Percentiles rank a stretch among this genome's conserved stretches.
Evolutionary conservation across 208 protist species (phyloP).

Genomic region (Vickermania ingenoplastis): DNA sequence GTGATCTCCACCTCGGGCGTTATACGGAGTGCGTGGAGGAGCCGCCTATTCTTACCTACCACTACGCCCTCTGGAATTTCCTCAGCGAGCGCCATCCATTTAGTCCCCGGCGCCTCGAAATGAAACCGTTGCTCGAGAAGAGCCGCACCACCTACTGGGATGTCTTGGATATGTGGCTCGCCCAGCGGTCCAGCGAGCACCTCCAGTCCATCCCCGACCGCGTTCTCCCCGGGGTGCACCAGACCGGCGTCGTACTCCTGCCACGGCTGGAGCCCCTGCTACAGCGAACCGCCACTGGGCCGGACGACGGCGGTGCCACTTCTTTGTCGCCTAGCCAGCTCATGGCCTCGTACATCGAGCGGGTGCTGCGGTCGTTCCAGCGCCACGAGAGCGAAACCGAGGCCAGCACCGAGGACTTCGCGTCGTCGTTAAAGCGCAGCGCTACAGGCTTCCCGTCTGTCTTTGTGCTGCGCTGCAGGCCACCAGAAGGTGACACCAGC

Average conservation of each 20-base stretch:
- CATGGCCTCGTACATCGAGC: no score
- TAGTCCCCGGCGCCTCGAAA: conserved; percentile 29
- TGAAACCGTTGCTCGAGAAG: conserved; percentile 62
- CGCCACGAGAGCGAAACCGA: no score
- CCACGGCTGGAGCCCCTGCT: conserved; percentile 30
- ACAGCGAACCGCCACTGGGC: no score
- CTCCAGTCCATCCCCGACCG: conserved; percentile 25
- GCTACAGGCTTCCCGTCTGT: no score
- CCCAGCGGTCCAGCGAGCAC: conserved; percentile 26
- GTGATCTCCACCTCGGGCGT: conserved; percentile 73
- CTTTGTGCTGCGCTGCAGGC: no score
- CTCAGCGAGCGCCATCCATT: conserved; percentile 28
- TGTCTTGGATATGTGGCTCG: conserved; percentile 64
- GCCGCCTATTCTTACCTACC: conserved; percentile 56
- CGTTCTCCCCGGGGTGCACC: conserved; percentile 30
- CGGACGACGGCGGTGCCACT: no score
- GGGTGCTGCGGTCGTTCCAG: no score
- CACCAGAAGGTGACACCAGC: no score
- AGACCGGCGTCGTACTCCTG: conserved; percentile 63
- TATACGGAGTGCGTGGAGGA: conserved; percentile 68
- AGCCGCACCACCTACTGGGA: conserved; percentile 57
- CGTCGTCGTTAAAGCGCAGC: no score
- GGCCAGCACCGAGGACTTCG: no score
- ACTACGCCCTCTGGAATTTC: conserved; percentile 75
- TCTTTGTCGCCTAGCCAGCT: conserved; percentile 67